Conservation (phyloP, 129 eudicot genomes). For the Escallonia herrerae region DNA sequence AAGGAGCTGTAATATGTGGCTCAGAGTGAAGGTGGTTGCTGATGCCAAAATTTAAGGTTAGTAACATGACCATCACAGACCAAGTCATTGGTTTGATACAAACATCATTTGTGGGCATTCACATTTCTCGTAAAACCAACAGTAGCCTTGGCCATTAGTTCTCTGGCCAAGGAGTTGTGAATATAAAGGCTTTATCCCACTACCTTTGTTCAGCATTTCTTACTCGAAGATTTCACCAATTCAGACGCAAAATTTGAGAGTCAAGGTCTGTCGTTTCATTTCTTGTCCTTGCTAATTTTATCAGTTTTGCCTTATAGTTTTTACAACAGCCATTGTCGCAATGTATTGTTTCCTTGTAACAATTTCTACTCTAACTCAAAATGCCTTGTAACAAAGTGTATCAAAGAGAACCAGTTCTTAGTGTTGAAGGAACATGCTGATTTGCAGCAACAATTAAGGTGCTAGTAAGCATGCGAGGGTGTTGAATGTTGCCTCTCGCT, state of each 20-base stretch:
- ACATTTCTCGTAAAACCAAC: slow-evolving; percentile 3
- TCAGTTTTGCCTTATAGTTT: not conserved
- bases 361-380: no score
- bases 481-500: no score
- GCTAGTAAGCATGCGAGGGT: no score
- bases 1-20: slow-evolving; percentile 10
- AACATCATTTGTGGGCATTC: slow-evolving; percentile 13
- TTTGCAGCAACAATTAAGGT: not conserved
- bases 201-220: not conserved
- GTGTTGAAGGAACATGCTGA: not conserved
- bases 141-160: slow-evolving; percentile 20
- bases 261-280: slow-evolving; percentile 13
- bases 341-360: no score
- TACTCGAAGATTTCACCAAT: not conserved
- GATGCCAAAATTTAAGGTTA: not conserved
- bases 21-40: not conserved
- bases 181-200: slow-evolving; percentile 1
- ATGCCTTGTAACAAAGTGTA: no score
- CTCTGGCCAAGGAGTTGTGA: not conserved
- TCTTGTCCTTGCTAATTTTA: not conserved
- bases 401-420: no score
- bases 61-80: not conserved
- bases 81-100: not conserved
- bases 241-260: not conserved
- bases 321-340: no score